Evolutionary conservation across 2,329 filamentous ascomycete genomes (phyloP).

Genomic region (Cladosporium sp.): DNA sequence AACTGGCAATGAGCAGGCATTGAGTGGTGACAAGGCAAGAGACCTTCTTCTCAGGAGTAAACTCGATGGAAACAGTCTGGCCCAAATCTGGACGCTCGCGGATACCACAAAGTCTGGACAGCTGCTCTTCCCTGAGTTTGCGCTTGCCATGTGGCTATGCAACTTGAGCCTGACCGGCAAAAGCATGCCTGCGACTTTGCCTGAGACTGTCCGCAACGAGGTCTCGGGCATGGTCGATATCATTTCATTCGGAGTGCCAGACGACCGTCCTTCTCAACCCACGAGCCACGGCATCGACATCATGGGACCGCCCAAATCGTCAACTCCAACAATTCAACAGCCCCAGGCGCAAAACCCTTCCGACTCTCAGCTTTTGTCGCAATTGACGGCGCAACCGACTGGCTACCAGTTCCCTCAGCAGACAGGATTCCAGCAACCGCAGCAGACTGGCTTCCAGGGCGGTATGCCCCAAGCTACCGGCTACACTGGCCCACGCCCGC

Average conservation of each 20-base stretch:
- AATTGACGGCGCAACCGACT: constrained; percentile 57
- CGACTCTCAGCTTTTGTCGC: constrained; percentile 62
- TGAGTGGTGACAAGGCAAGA: constrained; percentile 89
- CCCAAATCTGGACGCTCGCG: constrained; percentile 91
- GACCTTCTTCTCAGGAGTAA: constrained; percentile 88
- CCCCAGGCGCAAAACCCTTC: constrained; percentile 66
- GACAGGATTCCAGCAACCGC: constrained; percentile 56
- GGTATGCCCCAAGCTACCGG: constrained; percentile 74
- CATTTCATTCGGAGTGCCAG: constrained; percentile 88
- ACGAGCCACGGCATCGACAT: constrained; percentile 71
- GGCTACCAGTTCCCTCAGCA: constrained; percentile 60
- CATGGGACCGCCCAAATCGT: constrained; percentile 51
- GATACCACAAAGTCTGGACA: constrained; percentile 97
- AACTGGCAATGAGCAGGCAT: constrained; percentile 77
- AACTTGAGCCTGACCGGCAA: constrained; percentile 91
- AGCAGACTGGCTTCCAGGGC: constrained; percentile 54
- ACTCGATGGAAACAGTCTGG: constrained; percentile 81
- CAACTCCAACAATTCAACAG: constrained; percentile 50
- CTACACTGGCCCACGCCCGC: constrained; percentile 76
- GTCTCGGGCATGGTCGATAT: constrained; percentile 99
- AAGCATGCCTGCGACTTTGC: constrained; percentile 70
- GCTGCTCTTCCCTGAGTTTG: constrained; percentile 95
- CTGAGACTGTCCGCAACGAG: constrained; percentile 89
- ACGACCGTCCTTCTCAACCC: constrained; percentile 57
- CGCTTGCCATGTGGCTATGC: constrained; percentile 96